Percentiles rank a stretch among this genome's conserved stretches.
These are phyloP conservation scores for Rhizoclosmatium sp. DNA, from an alignment of 192 early-diverging fungal species.

Conservation along the genomic window DNA sequence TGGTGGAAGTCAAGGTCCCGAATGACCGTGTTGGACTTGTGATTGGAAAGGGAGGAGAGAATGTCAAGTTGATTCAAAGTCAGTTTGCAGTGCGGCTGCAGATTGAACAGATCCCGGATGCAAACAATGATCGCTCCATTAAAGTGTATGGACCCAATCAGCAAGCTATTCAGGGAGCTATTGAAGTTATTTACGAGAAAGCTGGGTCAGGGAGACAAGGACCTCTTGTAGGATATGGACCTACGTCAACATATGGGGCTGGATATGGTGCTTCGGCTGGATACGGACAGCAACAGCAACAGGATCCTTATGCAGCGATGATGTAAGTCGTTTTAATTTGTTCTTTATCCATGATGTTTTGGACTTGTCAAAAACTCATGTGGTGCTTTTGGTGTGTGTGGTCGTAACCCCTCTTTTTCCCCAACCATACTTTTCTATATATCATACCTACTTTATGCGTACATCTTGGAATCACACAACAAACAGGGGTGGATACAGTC, in stretches of 20 bases:
- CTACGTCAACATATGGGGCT: neutral
- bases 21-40: slow-evolving; percentile 77
- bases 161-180: slow-evolving; percentile 15
- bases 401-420: too few relatives aligned
- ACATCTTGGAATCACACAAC: too few relatives aligned
- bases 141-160: slow-evolving; percentile 34
- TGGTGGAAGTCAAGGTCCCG: slow-evolving; percentile 25
- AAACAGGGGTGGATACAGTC: too few relatives aligned
- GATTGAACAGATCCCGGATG: slow-evolving; percentile 57
- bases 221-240: neutral
- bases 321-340: too few relatives aligned
- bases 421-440: too few relatives aligned
- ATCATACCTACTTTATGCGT: too few relatives aligned
- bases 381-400: too few relatives aligned
- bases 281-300: too few relatives aligned
- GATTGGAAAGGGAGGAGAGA: slow-evolving; percentile 77
- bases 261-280: neutral
- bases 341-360: too few relatives aligned
- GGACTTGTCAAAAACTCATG: too few relatives aligned
- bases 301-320: neutral
- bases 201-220: neutral
- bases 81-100: slow-evolving; percentile 77
- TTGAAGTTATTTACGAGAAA: slow-evolving; percentile 21
- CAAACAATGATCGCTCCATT: slow-evolving; percentile 47
- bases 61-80: slow-evolving; percentile 79